Evolutionary conservation across 768 basidiomycete genomes (phyloP), one percentile per base, ranked within the genome.

Genomic region (Amanita inopinata): DNA sequence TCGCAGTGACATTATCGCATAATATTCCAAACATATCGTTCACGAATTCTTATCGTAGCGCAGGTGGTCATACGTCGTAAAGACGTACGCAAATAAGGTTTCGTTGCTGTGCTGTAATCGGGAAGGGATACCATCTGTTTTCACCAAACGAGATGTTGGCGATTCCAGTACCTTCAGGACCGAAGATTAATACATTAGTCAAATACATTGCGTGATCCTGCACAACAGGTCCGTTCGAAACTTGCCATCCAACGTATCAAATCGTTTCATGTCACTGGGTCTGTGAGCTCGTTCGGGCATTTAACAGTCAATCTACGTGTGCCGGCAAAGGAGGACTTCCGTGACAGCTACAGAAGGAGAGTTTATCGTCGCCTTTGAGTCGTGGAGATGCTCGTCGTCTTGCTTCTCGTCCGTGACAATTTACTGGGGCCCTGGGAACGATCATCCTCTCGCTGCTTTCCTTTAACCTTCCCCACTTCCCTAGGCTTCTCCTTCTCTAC

Each of bases 401-500:
- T 47, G 44, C 54, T 55, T 53, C 56, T 45, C 34, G 49, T 55
- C 48, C 50, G 54, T 43, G 49, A 51, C 43, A 46, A 31, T 42
- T 48, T 55, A 37, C 33, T 53, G 37, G 51, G 38, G 40, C 51
- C 47, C 46, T 54, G 55, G 49, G 52, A 46, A 18, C 55, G 60
- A 52, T 61, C 60, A 39, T 63, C 61, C 46, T 64, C 60, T 46
- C 53, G 52, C 45, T 58, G 56, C 48, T 59, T 62, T 38, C 60
- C 56, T 51, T 56, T 60, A n/a, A 42, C 36, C 39, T 55, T 53
- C 15, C 51, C 46, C 48, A 47, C 49, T 52, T 62, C 60, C 49
- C 58, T 58, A 12, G 45, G 53, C 53, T 51, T 59, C 46, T 57
- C 58, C 50, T 56, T 64, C 56, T 64, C 65, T 44, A 53, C 39